phyloP scores from a whole-genome alignment of 345 rosid genomes.

The Euphorbia pulcherrima region DNA sequence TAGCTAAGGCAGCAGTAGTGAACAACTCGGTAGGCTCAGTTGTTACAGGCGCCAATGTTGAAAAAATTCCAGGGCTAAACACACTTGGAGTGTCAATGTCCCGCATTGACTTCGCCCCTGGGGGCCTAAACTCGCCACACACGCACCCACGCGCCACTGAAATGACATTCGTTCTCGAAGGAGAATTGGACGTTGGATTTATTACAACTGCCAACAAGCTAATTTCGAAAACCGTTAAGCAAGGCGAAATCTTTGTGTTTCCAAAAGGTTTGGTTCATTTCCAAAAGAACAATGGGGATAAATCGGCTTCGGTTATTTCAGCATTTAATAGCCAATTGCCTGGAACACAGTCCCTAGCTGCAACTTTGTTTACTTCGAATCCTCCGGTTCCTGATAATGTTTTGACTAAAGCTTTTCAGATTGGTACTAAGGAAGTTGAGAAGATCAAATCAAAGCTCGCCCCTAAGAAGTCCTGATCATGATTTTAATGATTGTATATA shows the following conservation, averaged over 20 bases:
- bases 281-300: constrained; percentile 26
- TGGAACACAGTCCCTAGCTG: constrained; percentile 26
- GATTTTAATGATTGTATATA: too few species aligned
- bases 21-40: constrained; percentile 26
- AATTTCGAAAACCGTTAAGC: constrained; percentile 13
- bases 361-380: constrained; percentile 19
- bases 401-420: constrained; percentile 25
- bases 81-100: constrained; percentile 22
- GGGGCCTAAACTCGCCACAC: constrained; percentile 30
- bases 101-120: constrained; percentile 22
- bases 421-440: constrained; percentile 28
- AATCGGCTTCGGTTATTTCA: constrained; percentile 20
- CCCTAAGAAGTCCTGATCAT: constrained; percentile 27
- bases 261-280: constrained; percentile 29
- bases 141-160: constrained; percentile 34
- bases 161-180: constrained; percentile 23
- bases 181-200: constrained; percentile 28
- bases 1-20: constrained; percentile 20
- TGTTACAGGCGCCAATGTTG: constrained; percentile 24
- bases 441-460: constrained; percentile 32
- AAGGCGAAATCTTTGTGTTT: constrained; percentile 26
- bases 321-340: constrained; percentile 32
- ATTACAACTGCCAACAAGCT: constrained; percentile 27
- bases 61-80: constrained; percentile 32
- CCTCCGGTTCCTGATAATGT: constrained; percentile 25